A percentile compares a stretch with the other conserved stretches of the same genome.
Evolutionary conservation across 2,329 filamentous ascomycete species (phyloP).

Genomic region (Bipolaris bicolor): DNA sequence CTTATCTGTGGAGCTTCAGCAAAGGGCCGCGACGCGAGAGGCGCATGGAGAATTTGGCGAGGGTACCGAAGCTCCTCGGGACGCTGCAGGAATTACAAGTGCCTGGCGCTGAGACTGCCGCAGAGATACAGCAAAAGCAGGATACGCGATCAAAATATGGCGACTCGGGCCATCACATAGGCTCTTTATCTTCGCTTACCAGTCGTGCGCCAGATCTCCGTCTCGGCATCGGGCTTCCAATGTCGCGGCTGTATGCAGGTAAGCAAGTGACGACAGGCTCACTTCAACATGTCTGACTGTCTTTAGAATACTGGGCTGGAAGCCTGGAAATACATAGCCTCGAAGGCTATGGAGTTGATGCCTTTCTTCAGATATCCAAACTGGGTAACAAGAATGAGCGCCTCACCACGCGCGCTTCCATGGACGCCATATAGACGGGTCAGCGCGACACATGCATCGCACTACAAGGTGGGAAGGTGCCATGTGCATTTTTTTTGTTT

Average conservation of each 20-base stretch:
- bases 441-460: background rate
- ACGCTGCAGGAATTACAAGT: constrained; percentile 84
- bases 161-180: constrained; percentile 49
- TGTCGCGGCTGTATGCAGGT: constrained; percentile 86
- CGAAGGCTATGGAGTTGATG: constrained; percentile 94
- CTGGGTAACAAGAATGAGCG: constrained; percentile 98
- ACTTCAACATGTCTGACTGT: background rate
- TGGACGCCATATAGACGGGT: constrained; percentile 55
- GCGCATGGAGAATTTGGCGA: constrained; percentile 81
- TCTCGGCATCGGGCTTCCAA: constrained; percentile 89
- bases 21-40: constrained; percentile 83
- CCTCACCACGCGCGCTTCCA: constrained; percentile 65
- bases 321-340: constrained; percentile 88
- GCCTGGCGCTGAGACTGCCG: constrained; percentile 26
- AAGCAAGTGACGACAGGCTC: background rate
- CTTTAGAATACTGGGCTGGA: constrained; percentile 88
- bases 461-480: background rate
- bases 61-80: constrained; percentile 89
- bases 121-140: constrained; percentile 27
- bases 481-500: background rate
- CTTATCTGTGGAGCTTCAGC: constrained; percentile 94
- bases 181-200: constrained; percentile 79
- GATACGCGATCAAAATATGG: constrained; percentile 29
- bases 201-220: constrained; percentile 84
- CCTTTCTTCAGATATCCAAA: constrained; percentile 94